Conservation (phyloP, 345 rosid species). For the Gossypium herbaceum region DNA sequence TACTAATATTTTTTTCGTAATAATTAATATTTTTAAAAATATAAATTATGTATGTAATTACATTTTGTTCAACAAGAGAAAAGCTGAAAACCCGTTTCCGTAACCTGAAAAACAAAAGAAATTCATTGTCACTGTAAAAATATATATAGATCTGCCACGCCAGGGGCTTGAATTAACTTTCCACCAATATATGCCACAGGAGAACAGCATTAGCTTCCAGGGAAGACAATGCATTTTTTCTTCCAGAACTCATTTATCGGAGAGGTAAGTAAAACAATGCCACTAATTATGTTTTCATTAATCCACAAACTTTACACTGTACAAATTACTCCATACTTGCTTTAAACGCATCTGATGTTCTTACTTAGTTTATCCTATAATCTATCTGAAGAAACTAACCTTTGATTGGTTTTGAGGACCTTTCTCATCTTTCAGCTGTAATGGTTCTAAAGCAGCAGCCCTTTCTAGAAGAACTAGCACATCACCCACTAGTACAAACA, state of each 20-base stretch:
- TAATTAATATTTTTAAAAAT: too few species aligned
- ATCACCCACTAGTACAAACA: conserved; percentile 82
- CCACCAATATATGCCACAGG: neutral
- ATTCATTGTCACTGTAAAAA: too few species aligned
- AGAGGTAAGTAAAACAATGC: neutral
- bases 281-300: neutral
- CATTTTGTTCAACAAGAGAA: too few species aligned
- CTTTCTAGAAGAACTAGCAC: conserved; percentile 62
- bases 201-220: neutral
- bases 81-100: too few species aligned
- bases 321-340: neutral
- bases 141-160: too few species aligned
- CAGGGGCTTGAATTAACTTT: neutral
- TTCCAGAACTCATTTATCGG: neutral
- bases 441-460: conserved; percentile 76
- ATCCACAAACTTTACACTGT: neutral
- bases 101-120: too few species aligned
- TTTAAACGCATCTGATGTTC: neutral
- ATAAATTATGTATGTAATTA: too few species aligned
- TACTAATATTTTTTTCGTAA: too few species aligned
- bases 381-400: conserved; percentile 35
- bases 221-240: neutral
- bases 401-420: conserved; percentile 73
- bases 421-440: conserved; percentile 81
- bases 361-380: neutral